Conservation (phyloP, 2,329 filamentous ascomycete species). For the Aspergillus versicolor region DNA sequence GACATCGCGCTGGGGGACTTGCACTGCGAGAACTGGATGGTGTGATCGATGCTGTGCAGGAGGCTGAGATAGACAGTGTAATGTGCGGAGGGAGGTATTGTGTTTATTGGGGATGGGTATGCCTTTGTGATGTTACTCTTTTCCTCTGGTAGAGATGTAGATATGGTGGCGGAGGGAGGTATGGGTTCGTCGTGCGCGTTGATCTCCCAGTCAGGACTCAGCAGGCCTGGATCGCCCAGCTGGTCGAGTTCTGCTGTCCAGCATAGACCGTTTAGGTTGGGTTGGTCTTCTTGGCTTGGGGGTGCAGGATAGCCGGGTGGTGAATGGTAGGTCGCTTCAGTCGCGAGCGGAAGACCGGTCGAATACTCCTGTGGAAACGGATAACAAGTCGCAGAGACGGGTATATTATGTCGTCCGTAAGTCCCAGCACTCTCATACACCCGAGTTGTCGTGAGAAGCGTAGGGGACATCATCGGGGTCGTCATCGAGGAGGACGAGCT, state of each 20-base stretch:
- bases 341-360: neutral
- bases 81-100: neutral
- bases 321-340: neutral
- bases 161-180: neutral
- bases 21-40: constrained; percentile 1
- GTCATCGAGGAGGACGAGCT: constrained; percentile 2
- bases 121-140: neutral
- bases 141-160: neutral
- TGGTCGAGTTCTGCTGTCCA: constrained; percentile 15
- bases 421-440: neutral
- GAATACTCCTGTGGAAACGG: neutral
- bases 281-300: neutral
- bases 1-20: neutral
- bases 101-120: neutral
- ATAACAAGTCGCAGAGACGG: neutral
- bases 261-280: constrained; percentile 2
- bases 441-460: neutral
- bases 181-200: constrained; percentile 2
- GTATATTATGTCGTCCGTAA: neutral
- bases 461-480: constrained; percentile 7
- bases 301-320: neutral
- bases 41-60: constrained; percentile 15
- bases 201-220: constrained; percentile 14
- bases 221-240: constrained; percentile 1
- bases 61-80: constrained; percentile 11